Evolutionary conservation across 1,284 basidiomycete genomes (phyloP).

Genomic region (Puccinia brachypodii): DNA sequence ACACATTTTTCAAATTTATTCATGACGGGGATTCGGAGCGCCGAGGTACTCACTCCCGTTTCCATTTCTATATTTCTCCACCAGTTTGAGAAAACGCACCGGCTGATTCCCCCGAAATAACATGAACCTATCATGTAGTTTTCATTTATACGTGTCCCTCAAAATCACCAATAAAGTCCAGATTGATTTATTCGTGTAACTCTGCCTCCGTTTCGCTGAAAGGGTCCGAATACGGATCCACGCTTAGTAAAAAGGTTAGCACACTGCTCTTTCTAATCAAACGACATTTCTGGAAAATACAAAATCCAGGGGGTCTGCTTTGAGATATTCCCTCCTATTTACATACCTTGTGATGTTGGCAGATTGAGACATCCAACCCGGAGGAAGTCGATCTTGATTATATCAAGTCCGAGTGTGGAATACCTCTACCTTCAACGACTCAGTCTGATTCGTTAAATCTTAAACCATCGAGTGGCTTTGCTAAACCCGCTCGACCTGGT

Average conservation of each 20-base stretch:
- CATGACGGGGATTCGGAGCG: slow-evolving; percentile 5
- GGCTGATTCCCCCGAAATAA: background rate
- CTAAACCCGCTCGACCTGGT: slow-evolving; percentile 43
- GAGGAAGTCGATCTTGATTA: slow-evolving; percentile 38
- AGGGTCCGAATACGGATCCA: slow-evolving; percentile 30
- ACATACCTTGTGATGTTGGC: background rate
- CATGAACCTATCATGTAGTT: slow-evolving; percentile 34
- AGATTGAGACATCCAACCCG: slow-evolving; percentile 43
- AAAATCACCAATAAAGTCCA: slow-evolving; percentile 40
- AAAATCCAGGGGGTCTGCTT: too few relatives aligned
- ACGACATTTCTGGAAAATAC: too few relatives aligned
- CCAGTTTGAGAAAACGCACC: background rate
- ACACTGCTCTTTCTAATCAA: background rate
- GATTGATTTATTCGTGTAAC: slow-evolving; percentile 44
- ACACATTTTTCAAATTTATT: slow-evolving; percentile 33
- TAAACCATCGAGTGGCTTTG: slow-evolving; percentile 20
- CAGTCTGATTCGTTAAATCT: background rate
- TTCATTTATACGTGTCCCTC: slow-evolving; percentile 46
- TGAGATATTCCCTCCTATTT: background rate
- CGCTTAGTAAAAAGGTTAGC: slow-evolving; percentile 40
- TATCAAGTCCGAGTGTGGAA: slow-evolving; percentile 31
- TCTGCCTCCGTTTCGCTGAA: slow-evolving; percentile 34
- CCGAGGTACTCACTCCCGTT: slow-evolving; percentile 12
- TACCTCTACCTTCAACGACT: background rate
- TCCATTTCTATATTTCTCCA: background rate